Evolutionary conservation across 1,284 basidiomycete genomes (phyloP).

Genomic region (Apiotrichum veenhuisii): DNA sequence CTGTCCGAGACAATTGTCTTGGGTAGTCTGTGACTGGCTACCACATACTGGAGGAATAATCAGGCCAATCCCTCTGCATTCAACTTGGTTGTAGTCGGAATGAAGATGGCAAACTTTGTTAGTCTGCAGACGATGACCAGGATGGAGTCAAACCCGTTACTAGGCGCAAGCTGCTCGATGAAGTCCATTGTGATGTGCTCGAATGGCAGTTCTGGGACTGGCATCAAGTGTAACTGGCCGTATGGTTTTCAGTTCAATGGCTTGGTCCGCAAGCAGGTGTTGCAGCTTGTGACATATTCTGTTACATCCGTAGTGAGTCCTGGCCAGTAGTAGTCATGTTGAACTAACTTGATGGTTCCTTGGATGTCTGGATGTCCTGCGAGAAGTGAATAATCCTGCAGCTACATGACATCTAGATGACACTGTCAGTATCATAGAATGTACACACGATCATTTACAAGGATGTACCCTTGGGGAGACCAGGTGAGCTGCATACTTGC

Average conservation of each 20-base stretch:
- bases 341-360: slow-evolving; percentile 42
- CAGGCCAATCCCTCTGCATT: neutral
- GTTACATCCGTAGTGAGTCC: slow-evolving; percentile 21
- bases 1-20: neutral
- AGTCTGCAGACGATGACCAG: slow-evolving; percentile 51
- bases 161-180: slow-evolving; percentile 51
- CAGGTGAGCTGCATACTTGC: no score
- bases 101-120: slow-evolving; percentile 52
- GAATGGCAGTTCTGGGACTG: slow-evolving; percentile 36
- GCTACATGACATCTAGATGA: no score
- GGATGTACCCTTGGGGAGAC: no score
- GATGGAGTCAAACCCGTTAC: slow-evolving; percentile 48
- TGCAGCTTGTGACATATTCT: slow-evolving; percentile 40
- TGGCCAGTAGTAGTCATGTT: slow-evolving; percentile 34
- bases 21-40: neutral
- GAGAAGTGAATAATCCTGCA: no score
- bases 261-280: slow-evolving; percentile 52
- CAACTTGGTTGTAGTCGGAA: slow-evolving; percentile 25
- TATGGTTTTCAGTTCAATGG: slow-evolving; percentile 26
- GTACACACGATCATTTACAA: no score
- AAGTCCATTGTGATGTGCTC: slow-evolving; percentile 52
- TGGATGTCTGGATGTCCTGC: slow-evolving; percentile 52
- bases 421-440: no score
- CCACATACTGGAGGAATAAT: no score
- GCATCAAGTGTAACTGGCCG: slow-evolving; percentile 49